phyloP scores from a whole-genome alignment of 2,329 filamentous ascomycete genomes.

The Purpureocillium lavendulum region DNA sequence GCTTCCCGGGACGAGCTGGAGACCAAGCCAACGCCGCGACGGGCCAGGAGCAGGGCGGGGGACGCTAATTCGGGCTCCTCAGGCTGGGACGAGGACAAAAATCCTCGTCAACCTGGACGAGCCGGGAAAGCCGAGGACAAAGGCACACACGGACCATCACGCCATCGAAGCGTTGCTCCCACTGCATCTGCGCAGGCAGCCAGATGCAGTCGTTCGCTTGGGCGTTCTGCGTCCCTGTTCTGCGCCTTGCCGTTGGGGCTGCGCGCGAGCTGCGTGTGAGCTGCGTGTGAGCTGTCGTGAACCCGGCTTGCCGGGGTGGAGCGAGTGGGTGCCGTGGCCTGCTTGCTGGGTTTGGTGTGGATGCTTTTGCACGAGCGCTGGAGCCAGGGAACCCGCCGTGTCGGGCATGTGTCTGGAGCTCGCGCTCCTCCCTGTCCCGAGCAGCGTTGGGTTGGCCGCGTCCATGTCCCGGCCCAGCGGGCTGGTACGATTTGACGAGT shows the following conservation, averaged over 20 bases:
- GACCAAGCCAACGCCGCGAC: not conserved
- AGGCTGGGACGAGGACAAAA: not conserved
- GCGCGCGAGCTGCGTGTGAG: not conserved
- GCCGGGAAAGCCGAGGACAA: too few species aligned
- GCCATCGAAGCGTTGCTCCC: too few species aligned
- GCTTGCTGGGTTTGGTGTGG: not conserved
- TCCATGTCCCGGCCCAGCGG: slow-evolving; percentile 1
- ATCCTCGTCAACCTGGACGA: too few species aligned
- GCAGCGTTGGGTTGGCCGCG: too few species aligned
- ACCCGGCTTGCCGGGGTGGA: not conserved
- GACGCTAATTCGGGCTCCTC: not conserved
- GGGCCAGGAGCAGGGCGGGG: not conserved
- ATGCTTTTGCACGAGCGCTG: not conserved
- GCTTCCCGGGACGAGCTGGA: slow-evolving; percentile 9
- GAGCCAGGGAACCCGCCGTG: not conserved
- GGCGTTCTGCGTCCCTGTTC: not conserved
- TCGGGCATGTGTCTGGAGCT: not conserved
- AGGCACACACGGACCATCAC: too few species aligned
- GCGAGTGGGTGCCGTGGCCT: slow-evolving; percentile 1
- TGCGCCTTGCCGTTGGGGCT: not conserved
- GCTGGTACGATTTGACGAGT: not conserved
- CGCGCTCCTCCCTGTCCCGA: too few species aligned
- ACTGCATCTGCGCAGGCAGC: too few species aligned
- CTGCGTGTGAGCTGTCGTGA: not conserved
- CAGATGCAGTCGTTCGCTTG: not conserved